These are phyloP conservation scores for Aureobasidium sp. DNA, from an alignment of 2,329 filamentous ascomycete species.

Conservation along the genomic window DNA sequence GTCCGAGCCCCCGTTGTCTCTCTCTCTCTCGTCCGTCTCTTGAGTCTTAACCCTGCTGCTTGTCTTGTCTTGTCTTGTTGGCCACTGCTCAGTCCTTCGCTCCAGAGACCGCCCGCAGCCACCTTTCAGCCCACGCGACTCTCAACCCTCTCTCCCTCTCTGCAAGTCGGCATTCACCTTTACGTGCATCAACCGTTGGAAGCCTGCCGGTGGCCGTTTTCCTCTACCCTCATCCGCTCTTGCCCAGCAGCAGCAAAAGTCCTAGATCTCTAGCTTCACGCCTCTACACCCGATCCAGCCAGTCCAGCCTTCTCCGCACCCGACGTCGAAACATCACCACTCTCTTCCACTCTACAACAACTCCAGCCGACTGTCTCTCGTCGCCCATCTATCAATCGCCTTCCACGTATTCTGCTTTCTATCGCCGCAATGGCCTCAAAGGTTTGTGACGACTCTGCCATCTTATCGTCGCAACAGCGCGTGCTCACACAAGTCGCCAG, in stretches of 20 bases:
- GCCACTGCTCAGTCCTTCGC: not conserved
- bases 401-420: not conserved
- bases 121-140: too few species aligned
- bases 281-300: not conserved
- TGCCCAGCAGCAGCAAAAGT: not conserved
- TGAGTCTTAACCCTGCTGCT: not conserved
- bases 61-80: not conserved
- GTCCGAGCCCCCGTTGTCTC: not conserved
- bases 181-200: constrained; percentile 4
- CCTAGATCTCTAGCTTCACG: not conserved
- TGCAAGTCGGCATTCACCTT: constrained; percentile 3
- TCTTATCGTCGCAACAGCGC: not conserved
- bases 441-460: not conserved
- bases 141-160: not conserved
- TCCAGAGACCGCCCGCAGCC: too few species aligned
- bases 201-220: constrained; percentile 8
- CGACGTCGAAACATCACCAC: not conserved
- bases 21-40: not conserved
- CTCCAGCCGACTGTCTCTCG: not conserved
- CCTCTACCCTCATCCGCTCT: constrained; percentile 7
- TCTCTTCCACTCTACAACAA: not conserved
- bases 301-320: constrained; percentile 9
- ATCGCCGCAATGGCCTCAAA: constrained; percentile 15
- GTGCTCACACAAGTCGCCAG: constrained; percentile 21
- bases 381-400: not conserved